phyloP scores from a whole-genome alignment of 1,139 yeast genomes.

The Yamadazyma oceani region DNA sequence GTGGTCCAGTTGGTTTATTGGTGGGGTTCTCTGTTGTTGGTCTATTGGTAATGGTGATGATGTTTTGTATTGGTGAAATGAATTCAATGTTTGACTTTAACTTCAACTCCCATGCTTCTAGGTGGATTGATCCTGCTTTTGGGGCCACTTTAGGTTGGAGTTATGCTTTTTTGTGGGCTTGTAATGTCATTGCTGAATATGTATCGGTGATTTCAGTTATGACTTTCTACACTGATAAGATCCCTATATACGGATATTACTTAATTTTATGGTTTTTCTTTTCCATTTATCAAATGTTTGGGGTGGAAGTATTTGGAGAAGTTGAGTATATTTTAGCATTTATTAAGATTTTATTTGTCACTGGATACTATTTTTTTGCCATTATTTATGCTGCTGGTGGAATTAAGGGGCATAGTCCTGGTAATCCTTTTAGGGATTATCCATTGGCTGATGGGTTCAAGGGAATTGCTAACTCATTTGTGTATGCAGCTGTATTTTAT shows the following conservation, averaged over 20 bases:
- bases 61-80: slow-evolving; percentile 23
- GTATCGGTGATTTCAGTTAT: slow-evolving; percentile 30
- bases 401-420: slow-evolving; percentile 40
- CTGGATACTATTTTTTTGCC: slow-evolving; percentile 42
- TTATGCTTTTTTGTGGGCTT: slow-evolving; percentile 37
- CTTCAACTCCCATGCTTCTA: slow-evolving; percentile 33
- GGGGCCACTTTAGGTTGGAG: slow-evolving; percentile 48
- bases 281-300: slow-evolving; percentile 36
- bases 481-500: slow-evolving; percentile 62
- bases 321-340: slow-evolving; percentile 41
- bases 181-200: slow-evolving; percentile 22
- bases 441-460: slow-evolving; percentile 41
- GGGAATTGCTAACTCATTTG: slow-evolving; percentile 40
- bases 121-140: slow-evolving; percentile 40
- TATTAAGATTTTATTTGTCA: slow-evolving; percentile 39
- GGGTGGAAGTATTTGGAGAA: slow-evolving; percentile 46
- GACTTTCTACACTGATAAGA: slow-evolving; percentile 27
- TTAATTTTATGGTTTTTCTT: slow-evolving; percentile 36
- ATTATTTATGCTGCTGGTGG: slow-evolving; percentile 45
- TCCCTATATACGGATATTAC: slow-evolving; percentile 36
- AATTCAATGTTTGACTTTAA: slow-evolving; percentile 40
- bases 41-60: slow-evolving; percentile 21
- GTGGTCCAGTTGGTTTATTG: slow-evolving; percentile 69
- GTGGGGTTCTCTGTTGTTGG: slow-evolving; percentile 45
- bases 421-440: slow-evolving; percentile 40